Conservation (phyloP, 2,329 filamentous ascomycete genomes). For the Colletotrichum graminicola region DNA sequence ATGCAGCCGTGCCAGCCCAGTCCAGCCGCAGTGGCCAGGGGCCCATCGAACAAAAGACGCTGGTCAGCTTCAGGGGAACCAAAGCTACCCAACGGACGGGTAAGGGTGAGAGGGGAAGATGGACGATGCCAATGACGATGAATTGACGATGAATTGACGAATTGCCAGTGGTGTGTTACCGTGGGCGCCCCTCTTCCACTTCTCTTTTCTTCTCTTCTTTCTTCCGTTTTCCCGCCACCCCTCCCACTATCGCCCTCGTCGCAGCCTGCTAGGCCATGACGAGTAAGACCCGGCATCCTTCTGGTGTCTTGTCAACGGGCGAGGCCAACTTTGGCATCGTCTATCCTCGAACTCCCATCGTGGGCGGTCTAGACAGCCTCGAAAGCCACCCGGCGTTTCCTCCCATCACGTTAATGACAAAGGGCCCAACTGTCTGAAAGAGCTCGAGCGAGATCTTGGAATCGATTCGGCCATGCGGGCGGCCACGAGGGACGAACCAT, state of each 20-base stretch:
- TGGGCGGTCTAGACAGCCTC: not conserved
- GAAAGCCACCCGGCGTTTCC: constrained; percentile 29
- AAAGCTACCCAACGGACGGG: constrained; percentile 11
- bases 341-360: constrained; percentile 8
- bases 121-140: constrained; percentile 29
- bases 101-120: too few species aligned
- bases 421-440: constrained; percentile 2
- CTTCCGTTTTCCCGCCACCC: constrained; percentile 15
- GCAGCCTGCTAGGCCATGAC: constrained; percentile 28
- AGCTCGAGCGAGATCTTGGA: not conserved
- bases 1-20: constrained; percentile 12
- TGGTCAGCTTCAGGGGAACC: constrained; percentile 36
- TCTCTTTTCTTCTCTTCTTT: constrained; percentile 1
- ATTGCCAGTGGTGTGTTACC: constrained; percentile 30
- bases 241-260: not conserved
- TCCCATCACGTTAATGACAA: constrained; percentile 18
- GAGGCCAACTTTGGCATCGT: constrained; percentile 11
- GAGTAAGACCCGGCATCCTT: constrained; percentile 19
- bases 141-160: constrained; percentile 36
- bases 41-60: constrained; percentile 20
- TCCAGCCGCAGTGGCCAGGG: constrained; percentile 35
- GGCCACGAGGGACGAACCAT: not conserved
- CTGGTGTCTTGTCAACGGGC: constrained; percentile 26
- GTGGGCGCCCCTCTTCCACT: constrained; percentile 1
- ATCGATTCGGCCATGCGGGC: not conserved